phyloP scores from a whole-genome alignment of 2,329 filamentous ascomycete species.

The Monascus ruber region DNA sequence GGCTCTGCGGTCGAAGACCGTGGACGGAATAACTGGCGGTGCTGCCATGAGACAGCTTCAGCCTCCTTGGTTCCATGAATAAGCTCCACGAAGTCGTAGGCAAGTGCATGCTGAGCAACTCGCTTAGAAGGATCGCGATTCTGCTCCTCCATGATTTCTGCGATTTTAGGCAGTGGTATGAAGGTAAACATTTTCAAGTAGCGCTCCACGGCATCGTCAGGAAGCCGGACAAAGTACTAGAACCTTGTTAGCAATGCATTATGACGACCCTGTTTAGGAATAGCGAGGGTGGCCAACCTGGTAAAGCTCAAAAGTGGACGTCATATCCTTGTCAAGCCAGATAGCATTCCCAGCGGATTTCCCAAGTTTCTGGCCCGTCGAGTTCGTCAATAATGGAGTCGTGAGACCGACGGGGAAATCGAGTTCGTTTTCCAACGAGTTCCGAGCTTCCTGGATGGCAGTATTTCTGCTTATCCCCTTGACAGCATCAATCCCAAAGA shows the following conservation, averaged over 20 bases:
- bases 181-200: conserved; percentile 90
- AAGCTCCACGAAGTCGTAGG: conserved; percentile 68
- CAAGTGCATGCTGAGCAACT: conserved; percentile 70
- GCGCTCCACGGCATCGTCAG: conserved; percentile 69
- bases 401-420: conserved; percentile 68
- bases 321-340: conserved; percentile 78
- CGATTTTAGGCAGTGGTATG: conserved; percentile 59
- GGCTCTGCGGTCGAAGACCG: conserved; percentile 23
- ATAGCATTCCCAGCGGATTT: conserved; percentile 90
- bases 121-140: conserved; percentile 56
- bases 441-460: conserved; percentile 24
- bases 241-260: not conserved
- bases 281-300: conserved; percentile 34
- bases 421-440: conserved; percentile 25
- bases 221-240: conserved; percentile 71
- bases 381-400: conserved; percentile 76
- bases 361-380: conserved; percentile 80
- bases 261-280: not conserved
- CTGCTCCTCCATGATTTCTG: conserved; percentile 57
- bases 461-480: conserved; percentile 55
- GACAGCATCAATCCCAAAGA: conserved; percentile 76
- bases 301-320: conserved; percentile 75
- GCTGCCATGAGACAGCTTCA: conserved; percentile 47
- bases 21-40: conserved; percentile 37
- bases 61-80: conserved; percentile 62